Evolutionary conservation across 768 basidiomycete species (phyloP).

Genomic region (Lepiota venenata): DNA sequence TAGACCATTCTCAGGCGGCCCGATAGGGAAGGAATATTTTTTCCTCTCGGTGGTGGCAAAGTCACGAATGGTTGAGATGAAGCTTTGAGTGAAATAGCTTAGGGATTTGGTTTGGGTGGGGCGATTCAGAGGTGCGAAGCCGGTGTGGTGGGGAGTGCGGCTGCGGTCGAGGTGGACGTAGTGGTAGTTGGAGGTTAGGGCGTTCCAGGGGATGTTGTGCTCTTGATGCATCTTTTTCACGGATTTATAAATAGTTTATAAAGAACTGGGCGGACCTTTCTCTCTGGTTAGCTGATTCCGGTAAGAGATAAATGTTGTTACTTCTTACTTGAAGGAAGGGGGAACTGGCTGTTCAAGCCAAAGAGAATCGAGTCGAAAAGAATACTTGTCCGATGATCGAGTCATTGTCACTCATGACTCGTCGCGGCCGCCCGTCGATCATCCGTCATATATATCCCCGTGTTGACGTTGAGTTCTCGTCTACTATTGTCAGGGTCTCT

Average conservation of each 20-base stretch:
- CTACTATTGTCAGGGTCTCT: too few relatives aligned
- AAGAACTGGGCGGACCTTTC: too few relatives aligned
- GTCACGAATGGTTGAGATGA: constrained; percentile 23
- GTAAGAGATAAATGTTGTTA: not conserved
- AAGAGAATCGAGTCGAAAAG: too few relatives aligned
- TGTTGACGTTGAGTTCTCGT: too few relatives aligned
- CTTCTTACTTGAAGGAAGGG: too few relatives aligned
- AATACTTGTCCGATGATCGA: too few relatives aligned
- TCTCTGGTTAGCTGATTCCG: too few relatives aligned
- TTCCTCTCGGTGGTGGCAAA: constrained; percentile 35
- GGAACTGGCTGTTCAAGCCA: too few relatives aligned
- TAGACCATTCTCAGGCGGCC: constrained; percentile 14
- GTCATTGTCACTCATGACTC: too few relatives aligned
- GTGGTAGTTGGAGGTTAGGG: constrained; percentile 28
- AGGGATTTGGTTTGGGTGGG: constrained; percentile 21
- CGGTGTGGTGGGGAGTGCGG: constrained; percentile 25
- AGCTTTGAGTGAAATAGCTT: constrained; percentile 28
- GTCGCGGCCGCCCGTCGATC: too few relatives aligned
- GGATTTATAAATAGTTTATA: too few relatives aligned
- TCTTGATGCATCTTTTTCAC: constrained; percentile 35
- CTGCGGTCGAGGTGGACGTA: constrained; percentile 27
- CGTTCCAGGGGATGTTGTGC: constrained; percentile 36
- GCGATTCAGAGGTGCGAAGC: constrained; percentile 21
- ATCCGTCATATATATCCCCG: too few relatives aligned
- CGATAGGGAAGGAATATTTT: constrained; percentile 27